A percentile compares a stretch with the other conserved stretches of the same genome.
These are phyloP conservation scores for Buddleja alternifolia DNA, from an alignment of 257 asterid genomes.

Conservation along the genomic window DNA sequence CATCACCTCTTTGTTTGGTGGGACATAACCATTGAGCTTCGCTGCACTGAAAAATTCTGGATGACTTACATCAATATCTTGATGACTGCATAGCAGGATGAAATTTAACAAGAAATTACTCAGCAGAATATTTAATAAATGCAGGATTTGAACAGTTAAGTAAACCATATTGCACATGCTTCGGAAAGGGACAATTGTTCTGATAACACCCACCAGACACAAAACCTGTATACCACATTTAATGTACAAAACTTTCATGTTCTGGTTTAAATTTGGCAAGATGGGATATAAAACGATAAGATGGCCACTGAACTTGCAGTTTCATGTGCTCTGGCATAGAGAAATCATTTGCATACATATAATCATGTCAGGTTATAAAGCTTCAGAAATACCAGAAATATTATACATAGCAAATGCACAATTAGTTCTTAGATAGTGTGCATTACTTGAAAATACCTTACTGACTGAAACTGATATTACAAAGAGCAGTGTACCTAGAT, in stretches of 20 bases:
- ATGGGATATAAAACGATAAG: not conserved
- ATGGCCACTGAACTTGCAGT: constrained; percentile 13
- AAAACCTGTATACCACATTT: not conserved
- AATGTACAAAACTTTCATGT: not conserved
- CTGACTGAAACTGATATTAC: not conserved
- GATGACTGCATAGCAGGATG: constrained; percentile 62
- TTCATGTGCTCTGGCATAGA: not conserved
- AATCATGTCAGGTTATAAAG: not conserved
- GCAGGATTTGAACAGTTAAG: constrained; percentile 11
- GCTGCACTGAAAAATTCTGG: constrained; percentile 88
- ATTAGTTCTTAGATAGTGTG: not conserved
- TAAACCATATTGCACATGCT: not conserved
- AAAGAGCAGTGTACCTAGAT: not conserved
- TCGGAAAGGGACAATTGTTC: not conserved
- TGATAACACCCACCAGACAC: not conserved
- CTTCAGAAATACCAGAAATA: constrained; percentile 5
- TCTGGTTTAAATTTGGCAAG: not conserved
- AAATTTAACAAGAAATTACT: constrained; percentile 18
- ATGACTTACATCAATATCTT: constrained; percentile 94
- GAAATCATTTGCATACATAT: not conserved
- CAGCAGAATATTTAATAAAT: constrained; percentile 22
- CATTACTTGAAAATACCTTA: not conserved
- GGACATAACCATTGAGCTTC: constrained; percentile 84
- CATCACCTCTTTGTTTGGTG: constrained; percentile 89
- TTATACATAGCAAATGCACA: not conserved